Evolutionary conservation across 371 early-diverging fungal species (phyloP), one percentile per base, ranked within the genome.

Genomic region (Coelomomyces lativittatus): DNA sequence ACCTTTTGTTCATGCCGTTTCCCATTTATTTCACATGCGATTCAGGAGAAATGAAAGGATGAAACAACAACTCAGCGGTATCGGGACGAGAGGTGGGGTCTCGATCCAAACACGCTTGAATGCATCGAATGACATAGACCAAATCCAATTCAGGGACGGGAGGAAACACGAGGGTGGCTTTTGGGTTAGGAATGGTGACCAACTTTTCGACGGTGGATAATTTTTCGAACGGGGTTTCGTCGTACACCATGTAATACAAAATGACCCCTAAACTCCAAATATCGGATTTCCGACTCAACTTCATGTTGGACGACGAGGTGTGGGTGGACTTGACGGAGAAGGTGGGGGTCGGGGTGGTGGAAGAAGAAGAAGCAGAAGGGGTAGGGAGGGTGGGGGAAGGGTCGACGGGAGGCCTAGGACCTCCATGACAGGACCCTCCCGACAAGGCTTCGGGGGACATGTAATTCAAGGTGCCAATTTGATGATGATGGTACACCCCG

Each of bases 211-310:
- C 59, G 38, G 83, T 50, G 30, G 55, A 56, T 7, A 87, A 51
- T 30, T 83, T 67, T 15, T 79, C 72, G 55, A 96, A 90, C 3
- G 97, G 97, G 0, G 93, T 75, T 17, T 65, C 63, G 0, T 88
- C 89, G 57, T 90, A 93, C 5, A 88, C 78, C 80, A 98, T 82
- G 53, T 91, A 87, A 60, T 97, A 98, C 8, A 98, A 37, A 32
- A 98, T 97, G 45, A 89, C 88, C 1, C 97, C 99, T 8, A 97
- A 61, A 3, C 92, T 88, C 99, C 99, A 98, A 1, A 98, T 83
- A 59, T 98, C 99, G 49, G 83, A 72, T 0, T 83, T 57, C 11
- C 71, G 63, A 3, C 86, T 83, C 23, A 81, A 55, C 60, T 76
- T 58, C 21, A 29, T 31, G 9, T 2, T 10, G 24, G 9, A 9